Evolutionary conservation across 139 green algal species (phyloP).

Genomic region (Nannochloris sp.): DNA sequence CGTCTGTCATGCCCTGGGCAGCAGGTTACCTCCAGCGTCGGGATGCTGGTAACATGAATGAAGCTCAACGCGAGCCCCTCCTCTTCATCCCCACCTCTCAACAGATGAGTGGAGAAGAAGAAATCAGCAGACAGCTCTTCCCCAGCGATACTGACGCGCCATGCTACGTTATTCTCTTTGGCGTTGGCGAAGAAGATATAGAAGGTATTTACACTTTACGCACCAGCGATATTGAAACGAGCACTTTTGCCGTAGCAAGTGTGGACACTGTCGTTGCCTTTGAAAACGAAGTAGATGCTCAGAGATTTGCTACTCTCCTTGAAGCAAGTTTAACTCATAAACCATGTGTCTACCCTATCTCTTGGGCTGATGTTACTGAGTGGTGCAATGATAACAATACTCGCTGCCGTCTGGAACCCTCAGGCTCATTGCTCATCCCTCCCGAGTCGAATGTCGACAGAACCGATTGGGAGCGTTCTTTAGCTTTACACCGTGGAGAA

Average conservation of each 20-base stretch:
- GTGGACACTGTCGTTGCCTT: slow-evolving; percentile 84
- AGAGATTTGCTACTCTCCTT: slow-evolving; percentile 56
- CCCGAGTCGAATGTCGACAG: slow-evolving; percentile 71
- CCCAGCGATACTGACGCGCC: slow-evolving; percentile 1
- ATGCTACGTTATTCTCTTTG: slow-evolving; percentile 73
- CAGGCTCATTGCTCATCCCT: slow-evolving; percentile 61
- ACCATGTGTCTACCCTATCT: slow-evolving; percentile 59
- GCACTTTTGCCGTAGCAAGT: slow-evolving; percentile 44
- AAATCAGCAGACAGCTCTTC: not conserved
- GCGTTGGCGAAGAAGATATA: slow-evolving; percentile 53
- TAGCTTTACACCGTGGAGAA: slow-evolving; percentile 45
- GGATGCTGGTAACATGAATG: not conserved
- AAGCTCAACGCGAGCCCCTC: not conserved
- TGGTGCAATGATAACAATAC: slow-evolving; percentile 70
- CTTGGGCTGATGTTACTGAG: slow-evolving; percentile 54
- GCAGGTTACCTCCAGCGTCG: not conserved
- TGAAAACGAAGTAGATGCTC: slow-evolving; percentile 60
- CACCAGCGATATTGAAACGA: slow-evolving; percentile 12
- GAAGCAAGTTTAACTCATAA: slow-evolving; percentile 70
- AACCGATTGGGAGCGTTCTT: slow-evolving; percentile 78
- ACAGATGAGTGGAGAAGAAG: not conserved
- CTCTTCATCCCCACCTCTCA: slow-evolving; percentile 23
- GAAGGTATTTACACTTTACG: slow-evolving; percentile 83
- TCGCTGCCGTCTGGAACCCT: slow-evolving; percentile 61
- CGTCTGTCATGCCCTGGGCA: not conserved